Percentiles rank a stretch among this genome's conserved stretches.
Conservation (phyloP, 2,329 filamentous ascomycete genomes). For the Penicillium janthinellum region DNA sequence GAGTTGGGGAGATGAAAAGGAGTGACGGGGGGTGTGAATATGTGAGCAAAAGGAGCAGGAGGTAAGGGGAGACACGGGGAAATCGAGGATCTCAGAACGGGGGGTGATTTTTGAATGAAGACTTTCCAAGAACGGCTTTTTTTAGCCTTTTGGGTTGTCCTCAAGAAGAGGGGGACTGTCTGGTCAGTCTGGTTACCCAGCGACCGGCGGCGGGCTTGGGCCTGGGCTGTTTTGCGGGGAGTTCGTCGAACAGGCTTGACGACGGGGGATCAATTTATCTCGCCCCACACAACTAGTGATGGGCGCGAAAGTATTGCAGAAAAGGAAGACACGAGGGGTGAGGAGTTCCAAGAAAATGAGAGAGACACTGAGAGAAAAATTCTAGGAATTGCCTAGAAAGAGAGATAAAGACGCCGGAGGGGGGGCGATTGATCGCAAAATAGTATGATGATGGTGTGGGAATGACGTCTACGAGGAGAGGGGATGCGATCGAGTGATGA, state of each 20-base stretch:
- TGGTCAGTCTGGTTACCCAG: slow-evolving; percentile 32
- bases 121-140: background rate
- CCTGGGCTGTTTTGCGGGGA: slow-evolving; percentile 33
- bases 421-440: slow-evolving; percentile 6
- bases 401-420: slow-evolving; percentile 5
- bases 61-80: background rate
- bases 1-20: background rate
- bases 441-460: slow-evolving; percentile 19
- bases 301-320: background rate
- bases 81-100: background rate
- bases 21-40: background rate
- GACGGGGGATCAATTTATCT: slow-evolving; percentile 13
- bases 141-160: background rate
- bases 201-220: slow-evolving; percentile 26
- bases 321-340: background rate
- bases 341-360: slow-evolving; percentile 5
- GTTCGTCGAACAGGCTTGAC: slow-evolving; percentile 13
- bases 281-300: slow-evolving; percentile 21
- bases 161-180: background rate
- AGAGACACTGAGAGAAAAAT: background rate
- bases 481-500: slow-evolving; percentile 21
- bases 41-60: background rate
- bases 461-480: slow-evolving; percentile 41
- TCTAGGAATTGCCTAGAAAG: background rate
- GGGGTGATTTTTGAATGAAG: background rate